phyloP scores from a whole-genome alignment of 2,329 filamentous ascomycete genomes.

The Cytospora schulzeri region DNA sequence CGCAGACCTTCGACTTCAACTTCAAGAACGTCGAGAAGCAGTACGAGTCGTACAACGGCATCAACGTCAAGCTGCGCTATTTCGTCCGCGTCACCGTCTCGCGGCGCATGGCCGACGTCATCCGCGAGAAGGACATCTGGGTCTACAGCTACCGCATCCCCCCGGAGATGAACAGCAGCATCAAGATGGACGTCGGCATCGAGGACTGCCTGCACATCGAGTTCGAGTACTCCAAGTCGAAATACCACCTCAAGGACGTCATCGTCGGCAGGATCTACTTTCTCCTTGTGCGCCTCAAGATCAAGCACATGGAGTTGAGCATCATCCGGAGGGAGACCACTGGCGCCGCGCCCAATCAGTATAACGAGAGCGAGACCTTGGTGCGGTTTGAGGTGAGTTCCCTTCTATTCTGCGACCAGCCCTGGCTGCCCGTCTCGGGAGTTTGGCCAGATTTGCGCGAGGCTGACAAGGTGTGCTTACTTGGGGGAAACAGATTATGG shows the following conservation, averaged over 20 bases:
- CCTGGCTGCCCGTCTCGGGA: not conserved
- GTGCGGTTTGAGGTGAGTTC: slow-evolving; percentile 83
- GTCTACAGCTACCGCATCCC: slow-evolving; percentile 98
- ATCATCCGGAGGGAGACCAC: slow-evolving; percentile 98
- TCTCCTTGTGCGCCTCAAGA: slow-evolving; percentile 93
- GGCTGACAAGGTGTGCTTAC: slow-evolving; percentile 5
- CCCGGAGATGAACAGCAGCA: slow-evolving; percentile 95
- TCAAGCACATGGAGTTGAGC: slow-evolving; percentile 99
- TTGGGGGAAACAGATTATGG: slow-evolving; percentile 80
- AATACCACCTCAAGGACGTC: slow-evolving; percentile 98
- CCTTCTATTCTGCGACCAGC: slow-evolving; percentile 7
- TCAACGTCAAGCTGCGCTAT: slow-evolving; percentile 99
- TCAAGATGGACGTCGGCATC: slow-evolving; percentile 99
- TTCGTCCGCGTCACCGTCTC: slow-evolving; percentile 97
- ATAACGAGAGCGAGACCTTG: slow-evolving; percentile 98
- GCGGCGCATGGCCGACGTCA: slow-evolving; percentile 94
- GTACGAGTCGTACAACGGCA: slow-evolving; percentile 99
- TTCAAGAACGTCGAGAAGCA: slow-evolving; percentile 99
- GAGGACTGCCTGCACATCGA: slow-evolving; percentile 99
- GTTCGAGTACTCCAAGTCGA: slow-evolving; percentile 99
- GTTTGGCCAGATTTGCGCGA: not conserved
- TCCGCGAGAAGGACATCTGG: slow-evolving; percentile 99
- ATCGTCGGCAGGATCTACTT: slow-evolving; percentile 99
- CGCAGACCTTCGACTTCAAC: slow-evolving; percentile 98
- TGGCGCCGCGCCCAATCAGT: slow-evolving; percentile 94